A percentile compares a stretch with the other conserved stretches of the same genome.
Conservation (phyloP, 495 filamentous ascomycete species). For the Chaetomium fimeti region DNA sequence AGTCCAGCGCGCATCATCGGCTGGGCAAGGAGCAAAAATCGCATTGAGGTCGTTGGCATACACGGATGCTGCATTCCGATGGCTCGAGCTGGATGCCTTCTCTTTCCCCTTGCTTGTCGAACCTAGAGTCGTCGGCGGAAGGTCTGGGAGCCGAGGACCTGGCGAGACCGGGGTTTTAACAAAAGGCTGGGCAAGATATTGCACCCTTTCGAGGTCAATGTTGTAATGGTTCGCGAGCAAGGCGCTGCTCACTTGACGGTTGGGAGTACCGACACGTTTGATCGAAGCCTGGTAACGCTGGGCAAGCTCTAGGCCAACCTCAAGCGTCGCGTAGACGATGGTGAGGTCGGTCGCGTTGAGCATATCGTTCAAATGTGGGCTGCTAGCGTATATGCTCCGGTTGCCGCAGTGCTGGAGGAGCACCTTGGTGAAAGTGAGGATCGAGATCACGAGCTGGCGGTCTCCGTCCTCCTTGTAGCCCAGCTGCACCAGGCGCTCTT, state of each 20-base stretch:
- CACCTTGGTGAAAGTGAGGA: slow-evolving; percentile 80
- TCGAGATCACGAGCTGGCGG: slow-evolving; percentile 68
- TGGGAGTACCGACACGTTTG: slow-evolving; percentile 60
- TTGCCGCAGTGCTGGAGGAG: slow-evolving; percentile 95
- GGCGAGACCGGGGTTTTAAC: slow-evolving; percentile 57
- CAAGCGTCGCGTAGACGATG: slow-evolving; percentile 71
- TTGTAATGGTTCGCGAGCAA: slow-evolving; percentile 87
- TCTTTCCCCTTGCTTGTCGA: slow-evolving; percentile 68
- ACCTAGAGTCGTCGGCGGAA: slow-evolving; percentile 48
- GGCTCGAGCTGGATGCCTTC: slow-evolving; percentile 44
- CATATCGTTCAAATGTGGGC: slow-evolving; percentile 76
- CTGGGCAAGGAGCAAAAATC: slow-evolving; percentile 53
- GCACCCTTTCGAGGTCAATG: slow-evolving; percentile 85
- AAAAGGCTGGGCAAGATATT: slow-evolving; percentile 79
- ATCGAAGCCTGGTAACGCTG: slow-evolving; percentile 88
- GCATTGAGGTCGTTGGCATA: slow-evolving; percentile 77
- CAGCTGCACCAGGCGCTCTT: slow-evolving; percentile 52
- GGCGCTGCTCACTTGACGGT: slow-evolving; percentile 63
- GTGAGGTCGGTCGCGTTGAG: slow-evolving; percentile 80
- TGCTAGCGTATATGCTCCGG: slow-evolving; percentile 92
- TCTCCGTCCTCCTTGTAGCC: slow-evolving; percentile 74
- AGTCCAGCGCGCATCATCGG: slow-evolving; percentile 46
- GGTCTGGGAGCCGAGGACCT: slow-evolving; percentile 32
- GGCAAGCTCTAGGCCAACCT: slow-evolving; percentile 76
- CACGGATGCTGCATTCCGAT: slow-evolving; percentile 51